These are phyloP conservation scores for Colletotrichum echinochloae DNA, from an alignment of 2,329 filamentous ascomycete genomes.

Conservation along the genomic window DNA sequence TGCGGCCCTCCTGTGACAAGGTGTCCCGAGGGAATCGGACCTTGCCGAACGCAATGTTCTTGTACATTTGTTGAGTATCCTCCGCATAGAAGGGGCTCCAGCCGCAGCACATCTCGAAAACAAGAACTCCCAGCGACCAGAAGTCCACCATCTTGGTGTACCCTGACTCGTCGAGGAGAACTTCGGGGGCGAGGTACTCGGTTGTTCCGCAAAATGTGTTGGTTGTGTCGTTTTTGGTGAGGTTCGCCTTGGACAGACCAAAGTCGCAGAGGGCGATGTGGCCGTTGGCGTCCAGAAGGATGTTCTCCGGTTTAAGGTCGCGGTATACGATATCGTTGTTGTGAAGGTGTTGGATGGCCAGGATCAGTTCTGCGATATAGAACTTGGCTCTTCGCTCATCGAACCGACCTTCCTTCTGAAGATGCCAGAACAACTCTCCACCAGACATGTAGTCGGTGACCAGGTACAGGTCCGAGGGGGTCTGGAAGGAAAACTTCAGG, in stretches of 20 bases:
- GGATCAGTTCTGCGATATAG: constrained; percentile 97
- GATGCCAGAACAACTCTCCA: constrained; percentile 97
- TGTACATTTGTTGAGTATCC: constrained; percentile 99
- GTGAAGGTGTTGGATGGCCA: constrained; percentile 94
- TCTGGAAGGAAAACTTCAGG: constrained; percentile 98
- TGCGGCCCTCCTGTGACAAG: constrained; percentile 91
- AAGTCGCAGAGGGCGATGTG: constrained; percentile 99
- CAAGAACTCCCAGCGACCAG: constrained; percentile 96
- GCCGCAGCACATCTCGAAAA: constrained; percentile 99
- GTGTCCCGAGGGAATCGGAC: constrained; percentile 96
- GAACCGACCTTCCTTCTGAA: constrained; percentile 97
- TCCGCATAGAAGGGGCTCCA: constrained; percentile 99
- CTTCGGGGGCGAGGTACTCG: constrained; percentile 95
- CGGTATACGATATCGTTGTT: constrained; percentile 98
- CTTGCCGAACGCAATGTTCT: constrained; percentile 99
- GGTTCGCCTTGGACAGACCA: constrained; percentile 95
- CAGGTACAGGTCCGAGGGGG: constrained; percentile 94
- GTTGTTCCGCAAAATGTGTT: constrained; percentile 99
- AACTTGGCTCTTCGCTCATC: constrained; percentile 96
- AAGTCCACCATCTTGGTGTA: constrained; percentile 99
- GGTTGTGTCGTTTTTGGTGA: constrained; percentile 96
- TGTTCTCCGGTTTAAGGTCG: constrained; percentile 97
- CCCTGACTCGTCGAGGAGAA: constrained; percentile 93
- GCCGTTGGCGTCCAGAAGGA: constrained; percentile 94
- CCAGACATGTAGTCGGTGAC: constrained; percentile 99